Conservation (phyloP, 2,329 filamentous ascomycete genomes). For the Coleophoma crateriformis region DNA sequence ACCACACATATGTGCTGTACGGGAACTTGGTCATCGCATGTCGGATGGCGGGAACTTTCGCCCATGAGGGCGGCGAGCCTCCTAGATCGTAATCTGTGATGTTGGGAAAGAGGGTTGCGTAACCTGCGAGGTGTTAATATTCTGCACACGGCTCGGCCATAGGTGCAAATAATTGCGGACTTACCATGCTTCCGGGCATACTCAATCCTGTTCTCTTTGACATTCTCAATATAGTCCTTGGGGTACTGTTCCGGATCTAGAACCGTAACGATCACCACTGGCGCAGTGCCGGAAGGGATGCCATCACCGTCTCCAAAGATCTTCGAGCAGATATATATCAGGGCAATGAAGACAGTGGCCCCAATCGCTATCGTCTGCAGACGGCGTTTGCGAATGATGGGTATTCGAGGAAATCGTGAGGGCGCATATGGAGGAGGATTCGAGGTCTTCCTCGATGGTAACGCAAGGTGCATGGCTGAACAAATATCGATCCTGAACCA, state of each 20-base stretch:
- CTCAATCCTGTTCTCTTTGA: conserved; percentile 75
- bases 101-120: conserved; percentile 76
- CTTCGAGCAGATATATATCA: conserved; percentile 55
- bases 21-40: conserved; percentile 82
- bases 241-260: conserved; percentile 63
- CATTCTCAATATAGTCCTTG: conserved; percentile 61
- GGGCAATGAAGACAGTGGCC: conserved; percentile 14
- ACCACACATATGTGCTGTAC: conserved; percentile 77
- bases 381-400: conserved; percentile 55
- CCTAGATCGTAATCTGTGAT: conserved; percentile 69
- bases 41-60: conserved; percentile 77
- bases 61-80: conserved; percentile 59
- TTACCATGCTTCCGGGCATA: conserved; percentile 86
- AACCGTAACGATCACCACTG: conserved; percentile 78
- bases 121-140: conserved; percentile 51
- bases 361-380: conserved; percentile 52
- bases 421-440: conserved; percentile 67
- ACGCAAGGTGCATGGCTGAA: conserved; percentile 75
- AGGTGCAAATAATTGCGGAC: conserved; percentile 17
- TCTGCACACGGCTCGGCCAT: neutral
- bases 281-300: conserved; percentile 47
- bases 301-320: conserved; percentile 22
- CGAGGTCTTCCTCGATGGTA: conserved; percentile 79
- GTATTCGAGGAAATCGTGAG: conserved; percentile 45
- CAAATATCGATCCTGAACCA: conserved; percentile 4